Conservation (phyloP, 352 stramenopile species). For the Ophiocytium majus region DNA sequence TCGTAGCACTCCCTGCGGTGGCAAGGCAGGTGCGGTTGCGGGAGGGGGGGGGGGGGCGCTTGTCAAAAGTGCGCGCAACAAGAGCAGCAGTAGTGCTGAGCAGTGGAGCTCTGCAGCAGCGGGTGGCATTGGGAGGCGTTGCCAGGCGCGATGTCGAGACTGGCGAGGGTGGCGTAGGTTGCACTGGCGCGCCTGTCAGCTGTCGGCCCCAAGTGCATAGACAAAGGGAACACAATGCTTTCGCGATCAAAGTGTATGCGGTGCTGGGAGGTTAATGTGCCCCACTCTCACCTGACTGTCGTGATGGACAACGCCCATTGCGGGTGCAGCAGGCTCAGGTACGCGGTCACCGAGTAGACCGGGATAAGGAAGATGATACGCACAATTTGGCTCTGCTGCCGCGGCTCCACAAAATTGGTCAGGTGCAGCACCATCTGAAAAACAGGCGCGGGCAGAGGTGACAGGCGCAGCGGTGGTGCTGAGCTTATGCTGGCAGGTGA, state of each 20-base stretch:
- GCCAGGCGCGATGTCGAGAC: too few species aligned
- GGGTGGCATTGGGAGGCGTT: not conserved
- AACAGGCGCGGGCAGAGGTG: not conserved
- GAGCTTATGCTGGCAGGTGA: too few species aligned
- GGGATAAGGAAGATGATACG: conserved; percentile 88
- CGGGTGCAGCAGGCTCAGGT: conserved; percentile 66
- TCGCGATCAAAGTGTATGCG: too few species aligned
- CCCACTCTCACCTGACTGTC: conserved; percentile 65
- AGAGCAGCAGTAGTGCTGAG: not conserved
- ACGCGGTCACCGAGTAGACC: conserved; percentile 83
- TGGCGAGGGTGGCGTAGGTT: too few species aligned
- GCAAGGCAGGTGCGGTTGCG: too few species aligned
- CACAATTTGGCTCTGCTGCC: conserved; percentile 78
- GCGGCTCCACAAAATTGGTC: conserved; percentile 59
- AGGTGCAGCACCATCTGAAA: conserved; percentile 60
- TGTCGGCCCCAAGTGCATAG: too few species aligned
- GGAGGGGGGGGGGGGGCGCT: too few species aligned
- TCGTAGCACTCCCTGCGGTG: conserved; percentile 86
- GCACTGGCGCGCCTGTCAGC: too few species aligned
- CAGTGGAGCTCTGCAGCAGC: not conserved
- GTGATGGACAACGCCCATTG: conserved; percentile 66
- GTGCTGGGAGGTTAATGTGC: too few species aligned
- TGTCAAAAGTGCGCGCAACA: too few species aligned
- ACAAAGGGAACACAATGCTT: too few species aligned
- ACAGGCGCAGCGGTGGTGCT: too few species aligned